Conservation (phyloP, 2,329 filamentous ascomycete genomes). For the Chaetomium sp. region DNA sequence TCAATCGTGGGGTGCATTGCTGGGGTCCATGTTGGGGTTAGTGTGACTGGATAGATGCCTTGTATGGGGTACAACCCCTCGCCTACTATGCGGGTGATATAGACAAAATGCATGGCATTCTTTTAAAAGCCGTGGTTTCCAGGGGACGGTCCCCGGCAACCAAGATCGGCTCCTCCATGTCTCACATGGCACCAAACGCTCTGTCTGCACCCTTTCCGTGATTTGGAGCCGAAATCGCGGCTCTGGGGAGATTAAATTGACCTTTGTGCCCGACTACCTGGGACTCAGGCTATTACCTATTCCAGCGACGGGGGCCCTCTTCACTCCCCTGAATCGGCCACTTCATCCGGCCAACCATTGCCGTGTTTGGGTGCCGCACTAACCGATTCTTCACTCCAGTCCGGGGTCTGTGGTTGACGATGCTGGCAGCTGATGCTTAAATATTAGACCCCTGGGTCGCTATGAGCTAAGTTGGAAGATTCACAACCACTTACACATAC, state of each 20-base stretch:
- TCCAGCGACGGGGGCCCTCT: not conserved
- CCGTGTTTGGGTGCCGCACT: conserved; percentile 3
- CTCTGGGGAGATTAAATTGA: not conserved
- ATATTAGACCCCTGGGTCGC: not conserved
- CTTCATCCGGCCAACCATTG: conserved; percentile 13
- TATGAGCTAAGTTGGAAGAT: not conserved
- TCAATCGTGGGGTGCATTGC: not conserved
- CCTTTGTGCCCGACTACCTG: not conserved
- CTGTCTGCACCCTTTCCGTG: not conserved
- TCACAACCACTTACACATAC: not conserved
- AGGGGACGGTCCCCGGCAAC: not conserved
- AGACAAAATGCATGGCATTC: conserved; percentile 1
- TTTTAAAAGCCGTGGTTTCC: not conserved
- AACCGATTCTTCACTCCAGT: not conserved
- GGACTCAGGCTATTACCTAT: conserved; percentile 10
- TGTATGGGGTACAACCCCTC: not conserved
- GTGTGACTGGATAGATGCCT: not conserved
- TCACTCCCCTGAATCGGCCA: not conserved
- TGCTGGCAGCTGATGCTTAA: not conserved
- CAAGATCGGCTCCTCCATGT: not conserved
- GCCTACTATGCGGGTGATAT: conserved; percentile 11
- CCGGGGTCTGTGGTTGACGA: too few species aligned
- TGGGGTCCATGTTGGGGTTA: not conserved
- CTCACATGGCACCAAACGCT: not conserved
- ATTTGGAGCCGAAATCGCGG: conserved; percentile 1